These are phyloP conservation scores for Lenzites betulinus DNA, from an alignment of 768 basidiomycete species.

Conservation along the genomic window DNA sequence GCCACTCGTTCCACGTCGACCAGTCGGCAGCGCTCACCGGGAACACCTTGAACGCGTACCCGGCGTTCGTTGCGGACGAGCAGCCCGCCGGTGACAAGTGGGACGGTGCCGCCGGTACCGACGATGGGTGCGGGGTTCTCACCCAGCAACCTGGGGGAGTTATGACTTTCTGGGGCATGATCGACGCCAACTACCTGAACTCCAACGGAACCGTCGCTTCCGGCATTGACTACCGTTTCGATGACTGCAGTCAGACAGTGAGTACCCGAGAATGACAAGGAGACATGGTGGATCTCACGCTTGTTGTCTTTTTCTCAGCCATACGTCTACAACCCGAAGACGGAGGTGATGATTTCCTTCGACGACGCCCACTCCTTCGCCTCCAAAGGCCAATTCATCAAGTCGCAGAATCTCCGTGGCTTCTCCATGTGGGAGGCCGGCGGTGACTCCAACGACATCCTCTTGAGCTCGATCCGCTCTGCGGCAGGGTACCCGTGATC, in stretches of 20 bases:
- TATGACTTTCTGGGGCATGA: constrained; percentile 65
- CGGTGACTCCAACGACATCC: constrained; percentile 60
- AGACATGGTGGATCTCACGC: background rate
- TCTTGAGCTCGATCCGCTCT: constrained; percentile 57
- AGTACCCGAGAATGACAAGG: constrained; percentile 22
- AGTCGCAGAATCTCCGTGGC: constrained; percentile 53
- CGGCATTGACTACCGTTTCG: constrained; percentile 56
- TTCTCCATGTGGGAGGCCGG: constrained; percentile 76
- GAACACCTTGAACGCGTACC: constrained; percentile 46
- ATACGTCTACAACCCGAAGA: constrained; percentile 59
- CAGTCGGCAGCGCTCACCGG: constrained; percentile 39
- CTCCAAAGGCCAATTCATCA: constrained; percentile 64
- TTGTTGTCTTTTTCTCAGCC: constrained; percentile 45
- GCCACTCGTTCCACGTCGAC: constrained; percentile 65
- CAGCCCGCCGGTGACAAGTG: constrained; percentile 58
- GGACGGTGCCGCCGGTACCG: constrained; percentile 50
- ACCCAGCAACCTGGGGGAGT: constrained; percentile 52
- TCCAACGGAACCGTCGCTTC: constrained; percentile 44
- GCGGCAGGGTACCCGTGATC: constrained; percentile 21
- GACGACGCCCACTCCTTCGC: constrained; percentile 63
- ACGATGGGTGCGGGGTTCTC: constrained; percentile 57
- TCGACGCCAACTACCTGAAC: constrained; percentile 56
- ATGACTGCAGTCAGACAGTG: constrained; percentile 76
- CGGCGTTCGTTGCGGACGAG: constrained; percentile 47
- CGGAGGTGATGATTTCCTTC: constrained; percentile 62